A percentile compares a stretch with the other conserved stretches of the same genome.
phyloP scores from a whole-genome alignment of 768 basidiomycete genomes.

The Favolaschia claudopus region DNA sequence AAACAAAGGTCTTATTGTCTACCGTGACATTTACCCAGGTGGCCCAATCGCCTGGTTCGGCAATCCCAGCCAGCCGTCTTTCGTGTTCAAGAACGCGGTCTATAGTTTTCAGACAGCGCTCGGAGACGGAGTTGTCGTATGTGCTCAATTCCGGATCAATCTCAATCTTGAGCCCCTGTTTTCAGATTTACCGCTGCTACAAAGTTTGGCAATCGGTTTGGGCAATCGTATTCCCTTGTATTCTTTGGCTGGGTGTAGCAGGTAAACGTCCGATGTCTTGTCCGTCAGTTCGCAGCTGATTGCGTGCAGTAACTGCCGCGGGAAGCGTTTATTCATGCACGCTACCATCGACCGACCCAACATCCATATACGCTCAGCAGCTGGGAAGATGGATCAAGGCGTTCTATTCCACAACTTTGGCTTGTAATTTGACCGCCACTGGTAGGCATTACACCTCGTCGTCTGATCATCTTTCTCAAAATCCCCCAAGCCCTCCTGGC shows the following conservation, averaged over 20 bases:
- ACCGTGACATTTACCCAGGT: constrained; percentile 25
- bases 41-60: constrained; percentile 35
- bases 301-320: not conserved
- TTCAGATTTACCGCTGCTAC: constrained; percentile 30
- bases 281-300: not conserved
- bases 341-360: not conserved
- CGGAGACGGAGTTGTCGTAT: constrained; percentile 22
- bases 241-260: constrained; percentile 37
- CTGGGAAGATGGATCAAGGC: constrained; percentile 43
- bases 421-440: constrained; percentile 42
- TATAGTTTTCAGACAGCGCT: constrained; percentile 31
- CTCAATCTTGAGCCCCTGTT: too few species aligned
- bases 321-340: constrained; percentile 8
- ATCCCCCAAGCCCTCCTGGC: constrained; percentile 14
- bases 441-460: constrained; percentile 34
- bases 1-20: constrained; percentile 34
- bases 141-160: not conserved
- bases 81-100: constrained; percentile 34
- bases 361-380: constrained; percentile 33
- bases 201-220: constrained; percentile 39
- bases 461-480: not conserved
- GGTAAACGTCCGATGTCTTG: constrained; percentile 19
- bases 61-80: constrained; percentile 34
- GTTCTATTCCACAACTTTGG: constrained; percentile 40
- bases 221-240: constrained; percentile 34